Evolutionary conservation across 257 asterid genomes (phyloP).

Genomic region (Nyctanthes arbortristis): DNA sequence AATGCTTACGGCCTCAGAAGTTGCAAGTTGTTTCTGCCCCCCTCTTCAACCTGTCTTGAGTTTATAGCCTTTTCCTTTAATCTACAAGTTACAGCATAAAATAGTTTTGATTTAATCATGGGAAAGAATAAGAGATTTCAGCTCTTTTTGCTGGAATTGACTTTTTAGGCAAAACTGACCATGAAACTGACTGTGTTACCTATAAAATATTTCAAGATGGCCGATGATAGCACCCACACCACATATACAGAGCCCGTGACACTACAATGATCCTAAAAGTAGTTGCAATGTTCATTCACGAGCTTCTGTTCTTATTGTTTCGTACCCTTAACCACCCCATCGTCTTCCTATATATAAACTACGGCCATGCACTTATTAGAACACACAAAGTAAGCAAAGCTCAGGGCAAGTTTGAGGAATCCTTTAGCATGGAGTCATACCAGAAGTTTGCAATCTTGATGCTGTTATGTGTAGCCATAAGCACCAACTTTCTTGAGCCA

Average conservation of each 20-base stretch:
- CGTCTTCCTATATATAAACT: too few species aligned
- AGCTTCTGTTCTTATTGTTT: not conserved
- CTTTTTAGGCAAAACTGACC: too few species aligned
- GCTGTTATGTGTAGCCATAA: slow-evolving; percentile 20
- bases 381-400: not conserved
- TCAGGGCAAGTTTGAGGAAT: not conserved
- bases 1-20: not conserved
- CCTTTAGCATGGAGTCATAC: slow-evolving; percentile 19
- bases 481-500: not conserved
- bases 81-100: not conserved
- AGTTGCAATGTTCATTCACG: slow-evolving; percentile 13
- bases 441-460: slow-evolving; percentile 15
- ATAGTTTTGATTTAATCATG: not conserved
- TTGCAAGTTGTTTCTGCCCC: not conserved
- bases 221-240: slow-evolving; percentile 8
- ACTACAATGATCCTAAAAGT: slow-evolving; percentile 16
- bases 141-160: not conserved
- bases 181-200: not conserved
- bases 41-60: not conserved
- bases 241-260: slow-evolving; percentile 34
- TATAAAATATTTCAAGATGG: not conserved
- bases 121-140: not conserved
- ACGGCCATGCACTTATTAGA: not conserved
- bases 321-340: not conserved
- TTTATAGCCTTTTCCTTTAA: not conserved